phyloP scores from a whole-genome alignment of 2,329 filamentous ascomycete species.

The Beauveria rudraprayagi region DNA sequence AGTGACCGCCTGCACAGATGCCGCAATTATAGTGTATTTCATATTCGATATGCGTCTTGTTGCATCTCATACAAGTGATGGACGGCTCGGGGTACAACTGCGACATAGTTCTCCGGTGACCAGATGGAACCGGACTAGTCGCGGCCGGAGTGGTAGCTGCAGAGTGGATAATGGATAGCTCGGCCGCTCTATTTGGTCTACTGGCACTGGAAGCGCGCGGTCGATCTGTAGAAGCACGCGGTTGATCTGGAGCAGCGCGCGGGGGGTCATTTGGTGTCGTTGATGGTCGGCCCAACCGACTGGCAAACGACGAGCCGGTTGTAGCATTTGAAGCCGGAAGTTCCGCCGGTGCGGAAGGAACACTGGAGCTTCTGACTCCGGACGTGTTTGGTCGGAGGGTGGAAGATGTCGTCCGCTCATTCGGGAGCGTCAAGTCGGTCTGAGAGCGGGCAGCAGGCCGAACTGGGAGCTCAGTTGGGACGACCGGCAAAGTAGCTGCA shows the following conservation, averaged over 20 bases:
- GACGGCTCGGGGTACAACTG: constrained; percentile 61
- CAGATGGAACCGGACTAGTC: constrained; percentile 23
- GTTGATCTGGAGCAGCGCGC: constrained; percentile 13
- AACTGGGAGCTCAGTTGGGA: constrained; percentile 32
- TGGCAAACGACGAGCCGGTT: constrained; percentile 7
- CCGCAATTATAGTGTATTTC: constrained; percentile 78
- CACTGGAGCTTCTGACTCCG: constrained; percentile 36
- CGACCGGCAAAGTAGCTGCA: constrained; percentile 43
- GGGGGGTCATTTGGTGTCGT: not conserved
- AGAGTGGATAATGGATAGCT: constrained; percentile 31
- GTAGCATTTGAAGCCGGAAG: constrained; percentile 8
- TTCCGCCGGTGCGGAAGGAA: constrained; percentile 18
- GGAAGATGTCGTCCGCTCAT: constrained; percentile 30
- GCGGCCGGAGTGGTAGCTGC: constrained; percentile 22
- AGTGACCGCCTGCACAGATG: constrained; percentile 61
- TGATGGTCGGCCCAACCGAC: constrained; percentile 1
- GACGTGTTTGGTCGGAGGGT: constrained; percentile 31
- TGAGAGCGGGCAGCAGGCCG: constrained; percentile 53
- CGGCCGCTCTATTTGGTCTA: constrained; percentile 29
- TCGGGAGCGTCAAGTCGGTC: constrained; percentile 49
- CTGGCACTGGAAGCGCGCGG: not conserved
- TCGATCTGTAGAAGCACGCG: constrained; percentile 13
- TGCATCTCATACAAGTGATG: constrained; percentile 65
- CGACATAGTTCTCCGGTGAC: constrained; percentile 34
- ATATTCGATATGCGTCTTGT: constrained; percentile 68